Conservation (phyloP, 1,284 basidiomycete species). For the Rhodotorula sp. region DNA sequence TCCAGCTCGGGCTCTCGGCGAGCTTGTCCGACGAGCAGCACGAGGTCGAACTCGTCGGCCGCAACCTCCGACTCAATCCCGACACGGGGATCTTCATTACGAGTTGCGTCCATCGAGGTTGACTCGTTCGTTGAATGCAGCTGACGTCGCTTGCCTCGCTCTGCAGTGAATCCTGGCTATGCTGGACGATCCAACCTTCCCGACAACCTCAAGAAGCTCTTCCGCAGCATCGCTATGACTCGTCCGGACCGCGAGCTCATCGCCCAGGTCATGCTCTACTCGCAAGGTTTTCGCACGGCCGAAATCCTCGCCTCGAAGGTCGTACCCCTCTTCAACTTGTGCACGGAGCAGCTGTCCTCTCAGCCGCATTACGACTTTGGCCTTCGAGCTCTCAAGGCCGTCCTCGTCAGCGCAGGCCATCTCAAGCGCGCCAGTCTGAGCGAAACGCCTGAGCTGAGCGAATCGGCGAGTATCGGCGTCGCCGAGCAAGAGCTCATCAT, state of each 20-base stretch:
- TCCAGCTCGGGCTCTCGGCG: constrained; percentile 87
- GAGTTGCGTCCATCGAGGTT: constrained; percentile 1
- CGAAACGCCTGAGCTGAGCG: constrained; percentile 49
- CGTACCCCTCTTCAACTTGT: constrained; percentile 98
- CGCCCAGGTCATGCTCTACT: constrained; percentile 98
- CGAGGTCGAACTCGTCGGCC: constrained; percentile 95
- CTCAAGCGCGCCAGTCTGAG: constrained; percentile 84
- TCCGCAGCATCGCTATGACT: constrained; percentile 99
- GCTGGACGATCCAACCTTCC: constrained; percentile 96
- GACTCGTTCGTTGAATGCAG: background rate
- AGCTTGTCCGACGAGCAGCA: constrained; percentile 75
- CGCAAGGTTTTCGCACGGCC: constrained; percentile 97
- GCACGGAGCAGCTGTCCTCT: constrained; percentile 90
- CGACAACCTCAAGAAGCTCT: constrained; percentile 89
- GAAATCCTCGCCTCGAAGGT: constrained; percentile 95
- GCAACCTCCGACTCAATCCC: constrained; percentile 85
- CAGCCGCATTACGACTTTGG: constrained; percentile 99
- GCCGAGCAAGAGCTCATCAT: constrained; percentile 96
- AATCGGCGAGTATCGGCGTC: constrained; percentile 48
- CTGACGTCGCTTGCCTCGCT: background rate
- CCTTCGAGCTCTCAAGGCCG: constrained; percentile 93
- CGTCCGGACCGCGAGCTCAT: constrained; percentile 96
- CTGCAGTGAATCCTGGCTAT: constrained; percentile 89
- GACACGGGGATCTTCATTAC: constrained; percentile 69
- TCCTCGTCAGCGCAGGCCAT: constrained; percentile 93